Percentiles rank a stretch among this genome's conserved stretches.
phyloP scores from a whole-genome alignment of 116 monocot species.

The Posidonia oceanica region DNA sequence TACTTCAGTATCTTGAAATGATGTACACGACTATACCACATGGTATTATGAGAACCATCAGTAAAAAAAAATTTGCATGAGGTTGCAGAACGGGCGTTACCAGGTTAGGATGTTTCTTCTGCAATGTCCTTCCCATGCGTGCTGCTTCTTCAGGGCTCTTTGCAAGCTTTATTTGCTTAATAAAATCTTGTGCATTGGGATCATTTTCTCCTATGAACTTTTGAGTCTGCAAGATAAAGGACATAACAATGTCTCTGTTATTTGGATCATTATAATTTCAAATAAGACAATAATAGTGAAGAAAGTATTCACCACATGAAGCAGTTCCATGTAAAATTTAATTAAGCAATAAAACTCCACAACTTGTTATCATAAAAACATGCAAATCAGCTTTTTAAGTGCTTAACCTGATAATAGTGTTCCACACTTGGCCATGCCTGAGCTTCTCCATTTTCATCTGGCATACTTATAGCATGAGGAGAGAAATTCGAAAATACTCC shows the following conservation, averaged over 20 bases:
- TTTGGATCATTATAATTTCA: not conserved
- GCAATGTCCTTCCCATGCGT: conserved; percentile 62
- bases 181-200: conserved; percentile 34
- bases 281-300: not conserved
- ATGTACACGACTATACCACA: too few relatives aligned
- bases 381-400: too few relatives aligned
- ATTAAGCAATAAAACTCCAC: not conserved
- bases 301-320: not conserved
- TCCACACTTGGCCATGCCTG: conserved; percentile 64
- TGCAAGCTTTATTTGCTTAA: conserved; percentile 61
- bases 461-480: conserved; percentile 59
- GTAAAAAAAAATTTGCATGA: too few relatives aligned
- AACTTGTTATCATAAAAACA: too few relatives aligned
- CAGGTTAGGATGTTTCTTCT: conserved; percentile 63
- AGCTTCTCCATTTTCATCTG: conserved; percentile 52
- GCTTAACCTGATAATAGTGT: conserved; percentile 86
- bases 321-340: not conserved
- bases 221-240: conserved; percentile 39
- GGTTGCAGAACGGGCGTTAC: conserved; percentile 17
- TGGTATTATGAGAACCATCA: too few relatives aligned
- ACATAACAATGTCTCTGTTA: too few relatives aligned
- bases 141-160: conserved; percentile 94
- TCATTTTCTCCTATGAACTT: conserved; percentile 61
- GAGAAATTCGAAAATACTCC: conserved; percentile 95
- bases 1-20: not conserved